phyloP scores from a whole-genome alignment of 352 stramenopile genomes.

The Labyrinthula sp. region DNA sequence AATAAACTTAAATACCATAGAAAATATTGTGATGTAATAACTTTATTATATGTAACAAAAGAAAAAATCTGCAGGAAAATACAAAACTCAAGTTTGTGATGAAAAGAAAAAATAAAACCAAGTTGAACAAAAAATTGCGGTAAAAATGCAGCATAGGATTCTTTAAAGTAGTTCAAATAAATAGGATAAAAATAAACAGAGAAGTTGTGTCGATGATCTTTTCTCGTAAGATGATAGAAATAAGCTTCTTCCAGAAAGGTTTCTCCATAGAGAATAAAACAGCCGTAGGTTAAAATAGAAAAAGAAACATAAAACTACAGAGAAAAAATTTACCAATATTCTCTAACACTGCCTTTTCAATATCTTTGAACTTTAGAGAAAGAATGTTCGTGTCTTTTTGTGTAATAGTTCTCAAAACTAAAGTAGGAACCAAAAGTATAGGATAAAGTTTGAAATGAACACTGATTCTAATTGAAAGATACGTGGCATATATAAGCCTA shows the following conservation, averaged over 20 bases:
- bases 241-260: slow-evolving; percentile 81
- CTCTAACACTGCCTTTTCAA: too few species aligned
- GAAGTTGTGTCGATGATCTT: slow-evolving; percentile 98
- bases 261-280: slow-evolving; percentile 62
- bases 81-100: slow-evolving; percentile 63
- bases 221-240: slow-evolving; percentile 89
- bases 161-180: slow-evolving; percentile 57
- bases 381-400: too few species aligned
- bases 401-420: too few species aligned
- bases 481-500: too few species aligned
- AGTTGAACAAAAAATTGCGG: slow-evolving; percentile 52
- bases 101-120: slow-evolving; percentile 39
- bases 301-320: too few species aligned
- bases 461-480: too few species aligned
- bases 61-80: slow-evolving; percentile 89
- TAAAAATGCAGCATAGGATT: slow-evolving; percentile 51
- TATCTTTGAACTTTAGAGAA: too few species aligned
- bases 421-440: too few species aligned
- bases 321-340: too few species aligned
- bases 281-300: slow-evolving; percentile 44
- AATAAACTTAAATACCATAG: slow-evolving; percentile 84
- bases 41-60: slow-evolving; percentile 75
- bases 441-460: too few species aligned
- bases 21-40: slow-evolving; percentile 83
- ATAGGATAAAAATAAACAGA: slow-evolving; percentile 97